These are phyloP conservation scores for Sporobolomyces phaffii DNA, from an alignment of 768 basidiomycete species.

Conservation along the genomic window DNA sequence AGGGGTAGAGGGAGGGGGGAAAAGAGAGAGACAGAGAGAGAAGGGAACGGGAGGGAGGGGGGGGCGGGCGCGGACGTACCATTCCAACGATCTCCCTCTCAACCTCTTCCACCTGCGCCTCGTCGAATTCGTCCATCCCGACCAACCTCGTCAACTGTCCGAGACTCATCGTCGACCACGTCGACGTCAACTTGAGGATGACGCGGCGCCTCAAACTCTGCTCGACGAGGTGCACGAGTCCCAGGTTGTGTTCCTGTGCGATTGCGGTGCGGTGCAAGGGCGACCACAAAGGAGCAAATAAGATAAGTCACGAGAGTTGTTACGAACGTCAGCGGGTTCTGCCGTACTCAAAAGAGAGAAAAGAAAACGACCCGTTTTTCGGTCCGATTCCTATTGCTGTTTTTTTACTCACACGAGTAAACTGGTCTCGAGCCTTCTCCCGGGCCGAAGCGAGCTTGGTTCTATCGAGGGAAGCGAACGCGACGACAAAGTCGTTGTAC, in stretches of 20 bases:
- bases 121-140: conserved; percentile 42
- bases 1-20: neutral
- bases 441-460: conserved; percentile 50
- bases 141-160: conserved; percentile 60
- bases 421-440: conserved; percentile 57
- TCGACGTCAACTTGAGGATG: conserved; percentile 70
- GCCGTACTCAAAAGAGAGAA: too few relatives aligned
- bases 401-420: conserved; percentile 52
- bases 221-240: conserved; percentile 63
- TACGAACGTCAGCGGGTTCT: too few relatives aligned
- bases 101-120: conserved; percentile 46
- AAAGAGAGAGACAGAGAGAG: too few relatives aligned
- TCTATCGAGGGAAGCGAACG: conserved; percentile 51
- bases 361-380: too few relatives aligned
- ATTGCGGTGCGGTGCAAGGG: too few relatives aligned
- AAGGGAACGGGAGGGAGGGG: too few relatives aligned
- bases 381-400: too few relatives aligned
- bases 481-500: conserved; percentile 60
- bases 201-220: conserved; percentile 69
- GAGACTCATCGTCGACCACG: conserved; percentile 71
- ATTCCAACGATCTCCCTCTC: conserved; percentile 62
- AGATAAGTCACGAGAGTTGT: too few relatives aligned
- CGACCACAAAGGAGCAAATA: neutral
- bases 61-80: too few relatives aligned
- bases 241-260: conserved; percentile 70